These are phyloP conservation scores for Olyra latifolia DNA, from an alignment of 176 grass and related monocot species.

Conservation along the genomic window DNA sequence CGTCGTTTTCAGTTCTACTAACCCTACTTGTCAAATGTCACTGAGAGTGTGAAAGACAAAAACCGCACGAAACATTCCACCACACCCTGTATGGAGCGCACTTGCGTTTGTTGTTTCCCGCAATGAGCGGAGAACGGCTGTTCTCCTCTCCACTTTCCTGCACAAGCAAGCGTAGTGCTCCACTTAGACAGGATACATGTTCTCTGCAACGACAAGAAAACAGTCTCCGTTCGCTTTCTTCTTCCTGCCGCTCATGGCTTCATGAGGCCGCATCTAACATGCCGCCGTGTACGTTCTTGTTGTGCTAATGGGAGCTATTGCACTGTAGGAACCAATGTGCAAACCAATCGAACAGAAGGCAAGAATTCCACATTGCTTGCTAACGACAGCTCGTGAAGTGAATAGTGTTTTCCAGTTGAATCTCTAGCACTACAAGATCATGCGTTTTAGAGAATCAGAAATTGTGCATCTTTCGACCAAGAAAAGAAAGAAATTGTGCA, in stretches of 20 bases:
- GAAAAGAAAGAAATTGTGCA: not conserved
- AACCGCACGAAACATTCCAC: not conserved
- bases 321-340: not conserved
- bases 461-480: not conserved
- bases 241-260: not conserved
- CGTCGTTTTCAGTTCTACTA: not conserved
- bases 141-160: not conserved
- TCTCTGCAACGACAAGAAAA: slow-evolving; percentile 28
- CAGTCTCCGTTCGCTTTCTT: not conserved
- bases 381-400: not conserved
- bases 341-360: not conserved
- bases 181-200: slow-evolving; percentile 41
- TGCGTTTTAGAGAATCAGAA: not conserved
- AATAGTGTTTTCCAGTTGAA: not conserved
- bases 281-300: slow-evolving; percentile 1
- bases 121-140: slow-evolving; percentile 41
- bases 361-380: not conserved
- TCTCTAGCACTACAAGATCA: not conserved
- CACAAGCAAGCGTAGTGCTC: slow-evolving; percentile 16
- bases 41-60: not conserved
- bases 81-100: not conserved
- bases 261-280: slow-evolving; percentile 14
- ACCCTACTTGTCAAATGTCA: not conserved
- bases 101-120: slow-evolving; percentile 31
- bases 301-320: not conserved